Conservation (phyloP, 805 yeast species). For the Saccharomycopsis amapae region DNA sequence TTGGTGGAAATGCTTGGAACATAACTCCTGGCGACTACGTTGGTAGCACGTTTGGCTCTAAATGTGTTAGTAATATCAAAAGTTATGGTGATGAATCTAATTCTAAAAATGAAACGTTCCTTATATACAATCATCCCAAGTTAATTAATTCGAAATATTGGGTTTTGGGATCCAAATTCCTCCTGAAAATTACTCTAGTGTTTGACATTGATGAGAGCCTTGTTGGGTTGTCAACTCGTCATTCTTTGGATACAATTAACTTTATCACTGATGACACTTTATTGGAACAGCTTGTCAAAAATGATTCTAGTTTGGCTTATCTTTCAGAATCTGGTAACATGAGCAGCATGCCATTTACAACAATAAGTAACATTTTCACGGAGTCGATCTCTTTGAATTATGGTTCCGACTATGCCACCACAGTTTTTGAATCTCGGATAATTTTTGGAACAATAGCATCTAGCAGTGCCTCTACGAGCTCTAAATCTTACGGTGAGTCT, state of each 20-base stretch:
- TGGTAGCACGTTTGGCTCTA: background rate
- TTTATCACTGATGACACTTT: constrained; percentile 3
- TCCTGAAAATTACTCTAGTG: background rate
- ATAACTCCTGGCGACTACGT: constrained; percentile 5
- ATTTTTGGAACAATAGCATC: constrained; percentile 12
- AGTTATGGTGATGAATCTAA: background rate
- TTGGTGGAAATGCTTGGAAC: constrained; percentile 17
- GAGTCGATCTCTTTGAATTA: constrained; percentile 1
- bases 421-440: constrained; percentile 10
- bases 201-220: constrained; percentile 11
- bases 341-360: too few relatives aligned
- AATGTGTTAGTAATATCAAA: constrained; percentile 9
- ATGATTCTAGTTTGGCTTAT: background rate
- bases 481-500: too few relatives aligned
- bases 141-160: constrained; percentile 5
- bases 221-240: constrained; percentile 12
- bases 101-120: background rate
- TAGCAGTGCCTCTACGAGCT: background rate
- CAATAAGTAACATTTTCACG: constrained; percentile 11
- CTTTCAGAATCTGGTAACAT: too few relatives aligned
- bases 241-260: background rate
- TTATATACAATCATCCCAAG: constrained; percentile 5
- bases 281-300: background rate
- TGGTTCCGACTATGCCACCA: constrained; percentile 4
- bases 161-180: constrained; percentile 11